phyloP scores from a whole-genome alignment of 352 stramenopile species.

The Phytophthora tubulina region DNA sequence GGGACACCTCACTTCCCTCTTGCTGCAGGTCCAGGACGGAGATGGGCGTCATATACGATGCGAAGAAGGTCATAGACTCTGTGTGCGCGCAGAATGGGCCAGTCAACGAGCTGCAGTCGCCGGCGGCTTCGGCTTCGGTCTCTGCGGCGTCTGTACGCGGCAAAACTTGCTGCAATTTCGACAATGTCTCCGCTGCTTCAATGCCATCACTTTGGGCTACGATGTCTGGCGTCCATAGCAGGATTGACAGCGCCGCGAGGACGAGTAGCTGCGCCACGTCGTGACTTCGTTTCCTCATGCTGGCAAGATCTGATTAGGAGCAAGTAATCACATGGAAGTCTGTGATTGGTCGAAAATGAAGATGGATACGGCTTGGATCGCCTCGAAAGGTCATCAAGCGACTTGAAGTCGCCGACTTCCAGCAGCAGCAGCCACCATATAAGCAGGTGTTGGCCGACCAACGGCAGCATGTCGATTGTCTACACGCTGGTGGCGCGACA shows the following conservation, averaged over 20 bases:
- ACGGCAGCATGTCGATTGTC: constrained; percentile 71
- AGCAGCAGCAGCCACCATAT: not conserved
- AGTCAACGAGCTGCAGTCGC: constrained; percentile 69
- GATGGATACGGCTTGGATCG: constrained; percentile 32
- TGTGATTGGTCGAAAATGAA: constrained; percentile 37
- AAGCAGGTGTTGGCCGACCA: not conserved
- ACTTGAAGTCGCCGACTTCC: not conserved
- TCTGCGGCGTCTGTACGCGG: not conserved
- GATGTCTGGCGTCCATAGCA: constrained; percentile 13
- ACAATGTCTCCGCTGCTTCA: not conserved
- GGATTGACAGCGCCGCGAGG: constrained; percentile 4
- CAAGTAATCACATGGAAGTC: not conserved
- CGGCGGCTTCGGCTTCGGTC: constrained; percentile 21
- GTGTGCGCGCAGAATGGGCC: constrained; percentile 69
- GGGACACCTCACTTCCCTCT: constrained; percentile 18
- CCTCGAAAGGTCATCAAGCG: constrained; percentile 26
- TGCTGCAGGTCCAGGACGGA: constrained; percentile 37
- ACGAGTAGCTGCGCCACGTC: constrained; percentile 5
- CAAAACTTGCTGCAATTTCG: not conserved
- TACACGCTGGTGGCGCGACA: constrained; percentile 77
- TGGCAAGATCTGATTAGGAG: constrained; percentile 8
- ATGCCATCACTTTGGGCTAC: not conserved
- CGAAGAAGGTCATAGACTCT: constrained; percentile 46
- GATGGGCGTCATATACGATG: constrained; percentile 74
- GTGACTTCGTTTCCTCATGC: constrained; percentile 8